Evolutionary conservation across 768 basidiomycete species (phyloP), one percentile per base, ranked within the genome.

Genomic region (Tubosaeta sp.): DNA sequence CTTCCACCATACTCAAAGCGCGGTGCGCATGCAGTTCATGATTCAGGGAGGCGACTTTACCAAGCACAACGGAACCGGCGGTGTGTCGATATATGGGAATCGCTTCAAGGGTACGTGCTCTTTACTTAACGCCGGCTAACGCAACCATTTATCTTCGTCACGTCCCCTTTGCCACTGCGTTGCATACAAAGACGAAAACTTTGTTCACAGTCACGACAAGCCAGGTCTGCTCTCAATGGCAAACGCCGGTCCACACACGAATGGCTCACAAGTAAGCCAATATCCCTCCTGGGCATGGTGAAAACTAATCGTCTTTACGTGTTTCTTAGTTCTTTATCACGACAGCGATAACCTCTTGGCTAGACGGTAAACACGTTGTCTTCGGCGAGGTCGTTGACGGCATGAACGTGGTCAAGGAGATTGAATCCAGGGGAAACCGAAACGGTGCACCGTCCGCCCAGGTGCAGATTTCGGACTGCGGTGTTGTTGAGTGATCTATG

Each of bases 41-140:
- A 68, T 87, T 41, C 90, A 92, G 67, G 91, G 89, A 22, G 91
- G 91, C 22, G 91, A 94, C 70, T 91, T 92, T 69, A 90, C 87
- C 27, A 64, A 70, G 10, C 75, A 79, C 55, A 80, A 90, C 55
- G 87, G 87, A 13, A 90, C 86, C 0, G 88, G 90, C 30, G 88
- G 88, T n/a, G 77, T 83, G 67, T 90, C 87, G 13, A 90, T 92
- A 65, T 94, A 91, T 59, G 92, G 91, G 30, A 76, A 79, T 51
- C 84, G 82, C 63, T 94, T 94, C 69, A 68, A 73, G 38, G 82
- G 88, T 89, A 36, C 43, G 81, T 18, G n/a, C 14, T 4, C 19
- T 22, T 16, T 27, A 27, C 16, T 11, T 0, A 11, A 6, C 36
- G 10, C 27, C 4, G 8, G 41, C 45, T 51, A 2, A 46, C 25